Evolutionary conservation across 805 yeast species (phyloP), one percentile per base, ranked within the genome.

Genomic region (Groenewaldozyma salmanticensis): DNA sequence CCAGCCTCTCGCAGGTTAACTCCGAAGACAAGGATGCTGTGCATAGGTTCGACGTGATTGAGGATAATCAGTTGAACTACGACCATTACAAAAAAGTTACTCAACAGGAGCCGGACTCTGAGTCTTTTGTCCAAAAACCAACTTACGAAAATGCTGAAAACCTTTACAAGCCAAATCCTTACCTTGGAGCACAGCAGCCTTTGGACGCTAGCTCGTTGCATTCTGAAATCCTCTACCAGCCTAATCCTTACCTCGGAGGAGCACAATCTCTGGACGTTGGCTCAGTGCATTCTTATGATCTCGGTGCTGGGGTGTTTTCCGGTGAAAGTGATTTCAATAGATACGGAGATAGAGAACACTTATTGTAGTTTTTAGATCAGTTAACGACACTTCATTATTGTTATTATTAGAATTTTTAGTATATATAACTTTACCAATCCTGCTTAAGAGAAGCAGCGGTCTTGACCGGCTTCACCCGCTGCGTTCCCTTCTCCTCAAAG

Each of bases 401-500:
- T n/a, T n/a, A n/a, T n/a, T n/a, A n/a, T n/a, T n/a, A n/a, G n/a
- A n/a, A 7, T 31, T 31, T 6, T 31, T n/a, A 6, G 7, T 31
- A 15, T n/a, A 6, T 31, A 15, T 31, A 11, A 7, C n/a, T 7
- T 38, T 38, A 38, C 40, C 40, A 38, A 29, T 38, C 40, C 4
- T 22, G 11, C 13, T 31, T 31, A 15, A 38, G 27, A 31, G 31
- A 29, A 18, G 35, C 4, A 17, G 27, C 13, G 16, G 37, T 13
- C 37, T 31, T 38, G 15, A 21, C 18, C 6, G 36, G 27, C 29
- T 16, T 15, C 7, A 38, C 21, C 27, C 31, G 29, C 35, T 31
- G 36, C 18, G 17, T 19, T 11, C 40, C 40, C 16, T 21, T 18
- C 5, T 17, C 19, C 21, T 88, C 96, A 60, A 88, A 75, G 77